A percentile compares a stretch with the other conserved stretches of the same genome.
phyloP scores from a whole-genome alignment of 208 protist genomes.

The Willaertia magna region DNA sequence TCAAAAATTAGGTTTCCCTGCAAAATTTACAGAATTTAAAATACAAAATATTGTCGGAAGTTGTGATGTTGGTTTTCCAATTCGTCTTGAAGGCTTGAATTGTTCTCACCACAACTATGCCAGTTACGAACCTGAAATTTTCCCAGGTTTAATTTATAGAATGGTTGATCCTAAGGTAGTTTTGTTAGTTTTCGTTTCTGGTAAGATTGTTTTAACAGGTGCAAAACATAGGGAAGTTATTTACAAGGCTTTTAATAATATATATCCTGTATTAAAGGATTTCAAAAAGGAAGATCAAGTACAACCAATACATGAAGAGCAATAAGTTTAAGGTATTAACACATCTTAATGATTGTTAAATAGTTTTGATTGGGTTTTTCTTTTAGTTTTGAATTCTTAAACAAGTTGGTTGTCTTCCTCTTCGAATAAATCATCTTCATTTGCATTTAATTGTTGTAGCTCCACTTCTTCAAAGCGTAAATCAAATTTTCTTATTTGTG shows the following conservation, averaged over 20 bases:
- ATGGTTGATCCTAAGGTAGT: conserved; percentile 65
- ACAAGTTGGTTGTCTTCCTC: not conserved
- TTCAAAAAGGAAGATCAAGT: conserved; percentile 38
- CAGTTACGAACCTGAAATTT: conserved; percentile 70
- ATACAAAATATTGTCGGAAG: conserved; percentile 73
- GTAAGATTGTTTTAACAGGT: conserved; percentile 79
- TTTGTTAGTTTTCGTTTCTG: conserved; percentile 76
- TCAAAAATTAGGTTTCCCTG: conserved; percentile 56
- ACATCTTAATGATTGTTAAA: not conserved
- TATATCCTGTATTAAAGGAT: conserved; percentile 52
- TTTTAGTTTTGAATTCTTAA: not conserved
- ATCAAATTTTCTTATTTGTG: not conserved
- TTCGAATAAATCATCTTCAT: not conserved
- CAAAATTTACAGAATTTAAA: conserved; percentile 60
- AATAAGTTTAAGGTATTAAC: not conserved
- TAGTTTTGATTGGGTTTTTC: not conserved
- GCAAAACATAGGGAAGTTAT: conserved; percentile 53
- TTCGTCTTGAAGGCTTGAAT: conserved; percentile 50
- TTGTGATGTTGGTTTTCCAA: conserved; percentile 66
- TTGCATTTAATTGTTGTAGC: not conserved
- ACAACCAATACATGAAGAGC: not conserved
- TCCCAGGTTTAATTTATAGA: conserved; percentile 68
- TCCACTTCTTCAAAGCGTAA: not conserved
- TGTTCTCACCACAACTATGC: conserved; percentile 31
- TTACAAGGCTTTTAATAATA: conserved; percentile 51